These are phyloP conservation scores for Jatropha curcas DNA, from an alignment of 345 rosid genomes.

Conservation along the genomic window DNA sequence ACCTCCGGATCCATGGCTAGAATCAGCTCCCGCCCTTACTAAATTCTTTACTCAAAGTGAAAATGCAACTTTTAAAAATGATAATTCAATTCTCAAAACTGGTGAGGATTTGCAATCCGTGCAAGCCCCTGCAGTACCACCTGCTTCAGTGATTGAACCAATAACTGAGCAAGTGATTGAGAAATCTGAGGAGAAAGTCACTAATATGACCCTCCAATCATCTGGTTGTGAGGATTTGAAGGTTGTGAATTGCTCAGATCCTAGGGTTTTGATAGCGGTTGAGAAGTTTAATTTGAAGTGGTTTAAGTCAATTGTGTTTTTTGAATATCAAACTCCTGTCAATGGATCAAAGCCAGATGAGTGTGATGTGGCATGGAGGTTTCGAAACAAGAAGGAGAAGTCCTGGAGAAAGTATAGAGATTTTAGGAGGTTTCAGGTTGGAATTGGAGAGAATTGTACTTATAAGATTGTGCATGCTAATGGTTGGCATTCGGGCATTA, in stretches of 20 bases:
- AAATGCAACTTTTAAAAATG: conserved; percentile 80
- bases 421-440: conserved; percentile 83
- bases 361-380: conserved; percentile 90
- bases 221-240: conserved; percentile 31
- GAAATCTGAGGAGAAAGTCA: conserved; percentile 21
- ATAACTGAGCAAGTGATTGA: conserved; percentile 31
- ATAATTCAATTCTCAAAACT: conserved; percentile 64
- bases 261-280: conserved; percentile 58
- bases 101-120: conserved; percentile 69
- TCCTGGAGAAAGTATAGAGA: conserved; percentile 95
- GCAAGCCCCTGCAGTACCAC: conserved; percentile 17
- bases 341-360: conserved; percentile 67
- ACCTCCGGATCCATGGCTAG: conserved; percentile 97
- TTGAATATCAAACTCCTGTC: conserved; percentile 78
- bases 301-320: conserved; percentile 72
- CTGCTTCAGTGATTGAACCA: conserved; percentile 10
- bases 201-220: conserved; percentile 21
- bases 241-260: conserved; percentile 84
- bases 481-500: conserved; percentile 88
- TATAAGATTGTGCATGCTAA: conserved; percentile 54
- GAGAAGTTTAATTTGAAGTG: conserved; percentile 74
- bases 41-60: conserved; percentile 65
- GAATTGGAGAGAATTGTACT: conserved; percentile 59
- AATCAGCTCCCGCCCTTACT: conserved; percentile 82
- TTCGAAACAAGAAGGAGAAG: conserved; percentile 89